Percentiles rank a stretch among this genome's conserved stretches.
These are phyloP conservation scores for Aureobasidium lini DNA, from an alignment of 2,329 filamentous ascomycete species.

Conservation along the genomic window DNA sequence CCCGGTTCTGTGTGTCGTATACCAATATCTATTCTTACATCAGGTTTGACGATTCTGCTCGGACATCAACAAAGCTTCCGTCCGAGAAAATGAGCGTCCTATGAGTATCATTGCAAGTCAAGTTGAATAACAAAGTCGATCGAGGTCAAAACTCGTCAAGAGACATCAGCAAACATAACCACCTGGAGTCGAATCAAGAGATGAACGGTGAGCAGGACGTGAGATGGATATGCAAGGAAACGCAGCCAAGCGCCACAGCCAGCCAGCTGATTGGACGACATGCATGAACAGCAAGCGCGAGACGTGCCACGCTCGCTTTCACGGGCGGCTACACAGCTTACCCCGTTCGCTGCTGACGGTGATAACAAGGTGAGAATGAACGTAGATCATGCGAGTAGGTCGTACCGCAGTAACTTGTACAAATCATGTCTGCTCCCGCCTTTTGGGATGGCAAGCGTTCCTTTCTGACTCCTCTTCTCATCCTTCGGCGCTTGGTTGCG, in stretches of 20 bases:
- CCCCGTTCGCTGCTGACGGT: constrained; percentile 4
- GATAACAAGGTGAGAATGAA: neutral
- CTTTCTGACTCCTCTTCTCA: neutral
- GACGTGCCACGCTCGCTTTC: neutral
- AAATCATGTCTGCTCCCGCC: constrained; percentile 7
- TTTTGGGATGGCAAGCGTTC: neutral
- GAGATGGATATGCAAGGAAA: neutral
- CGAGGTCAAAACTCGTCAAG: neutral
- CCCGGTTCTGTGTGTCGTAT: neutral
- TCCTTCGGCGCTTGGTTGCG: neutral
- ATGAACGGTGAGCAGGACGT: neutral
- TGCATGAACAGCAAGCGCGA: constrained; percentile 2
- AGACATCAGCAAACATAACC: neutral
- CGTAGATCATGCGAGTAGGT: neutral
- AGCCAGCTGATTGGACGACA: neutral
- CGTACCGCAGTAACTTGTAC: constrained; percentile 1
- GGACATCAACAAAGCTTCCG: no score
- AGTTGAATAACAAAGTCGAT: neutral
- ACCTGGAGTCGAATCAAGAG: neutral
- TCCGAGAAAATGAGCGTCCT: no score
- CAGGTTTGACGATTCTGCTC: neutral
- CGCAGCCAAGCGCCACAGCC: constrained; percentile 5
- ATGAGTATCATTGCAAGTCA: no score
- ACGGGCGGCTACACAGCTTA: constrained; percentile 13
- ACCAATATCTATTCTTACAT: neutral